phyloP scores from a whole-genome alignment of 164 flowering plant species.

The Dillenia suffruticosa region DNA sequence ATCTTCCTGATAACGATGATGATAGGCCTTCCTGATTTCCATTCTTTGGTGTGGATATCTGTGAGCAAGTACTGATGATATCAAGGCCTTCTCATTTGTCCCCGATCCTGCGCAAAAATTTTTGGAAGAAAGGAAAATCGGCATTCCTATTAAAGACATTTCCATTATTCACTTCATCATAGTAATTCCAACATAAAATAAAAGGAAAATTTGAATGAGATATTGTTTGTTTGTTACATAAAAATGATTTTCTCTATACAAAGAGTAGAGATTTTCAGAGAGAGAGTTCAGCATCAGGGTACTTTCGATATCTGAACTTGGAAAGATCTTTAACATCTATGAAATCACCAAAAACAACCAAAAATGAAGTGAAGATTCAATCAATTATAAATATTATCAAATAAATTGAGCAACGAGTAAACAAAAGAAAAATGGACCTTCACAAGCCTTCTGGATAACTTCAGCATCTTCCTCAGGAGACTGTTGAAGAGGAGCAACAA shows the following conservation, averaged over 20 bases:
- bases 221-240: no score
- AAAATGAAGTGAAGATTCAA: background rate
- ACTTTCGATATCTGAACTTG: background rate
- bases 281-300: no score
- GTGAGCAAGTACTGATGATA: conserved; percentile 33
- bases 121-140: background rate
- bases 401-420: background rate
- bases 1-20: conserved; percentile 28
- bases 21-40: conserved; percentile 27
- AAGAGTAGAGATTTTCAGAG: no score
- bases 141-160: no score
- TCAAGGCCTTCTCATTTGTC: conserved; percentile 31
- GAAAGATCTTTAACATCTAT: background rate
- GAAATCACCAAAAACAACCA: background rate
- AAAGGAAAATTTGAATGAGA: no score
- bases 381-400: background rate
- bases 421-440: conserved; percentile 14
- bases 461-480: conserved; percentile 35
- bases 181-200: no score
- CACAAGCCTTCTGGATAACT: conserved; percentile 27
- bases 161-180: no score
- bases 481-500: conserved; percentile 17
- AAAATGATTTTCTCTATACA: no score
- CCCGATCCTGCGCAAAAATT: conserved; percentile 32
- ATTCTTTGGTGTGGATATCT: conserved; percentile 32